Conservation (phyloP, 2,329 filamentous ascomycete genomes). For the Paramyrothecium roridum region DNA sequence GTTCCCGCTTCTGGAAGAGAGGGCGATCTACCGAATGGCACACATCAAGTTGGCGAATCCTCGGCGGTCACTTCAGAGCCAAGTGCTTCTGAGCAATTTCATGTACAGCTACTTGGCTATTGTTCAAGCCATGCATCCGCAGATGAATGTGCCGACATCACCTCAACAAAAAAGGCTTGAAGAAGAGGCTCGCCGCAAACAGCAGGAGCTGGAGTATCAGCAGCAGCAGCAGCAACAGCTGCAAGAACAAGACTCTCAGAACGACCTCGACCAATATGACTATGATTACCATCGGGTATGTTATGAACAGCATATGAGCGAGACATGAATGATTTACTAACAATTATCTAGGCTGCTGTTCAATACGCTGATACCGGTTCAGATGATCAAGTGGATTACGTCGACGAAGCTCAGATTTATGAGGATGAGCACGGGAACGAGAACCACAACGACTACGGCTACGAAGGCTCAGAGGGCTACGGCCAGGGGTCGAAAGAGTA, state of each 20-base stretch:
- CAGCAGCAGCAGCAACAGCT: constrained; percentile 43
- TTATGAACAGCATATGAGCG: constrained; percentile 3
- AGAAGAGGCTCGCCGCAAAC: constrained; percentile 49
- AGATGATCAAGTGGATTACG: constrained; percentile 44
- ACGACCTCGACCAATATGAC: constrained; percentile 48
- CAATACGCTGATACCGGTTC: constrained; percentile 43
- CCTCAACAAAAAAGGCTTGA: constrained; percentile 67
- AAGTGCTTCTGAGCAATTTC: constrained; percentile 96
- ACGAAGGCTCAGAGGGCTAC: constrained; percentile 34
- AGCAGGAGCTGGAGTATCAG: constrained; percentile 46
- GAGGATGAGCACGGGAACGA: constrained; percentile 48
- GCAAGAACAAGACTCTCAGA: constrained; percentile 40
- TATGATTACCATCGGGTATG: constrained; percentile 52
- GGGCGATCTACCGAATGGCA: constrained; percentile 97
- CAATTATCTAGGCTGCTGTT: constrained; percentile 31
- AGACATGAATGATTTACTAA: constrained; percentile 5
- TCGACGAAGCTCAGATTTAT: constrained; percentile 51
- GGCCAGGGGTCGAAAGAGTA: constrained; percentile 37
- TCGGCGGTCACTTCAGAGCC: constrained; percentile 83
- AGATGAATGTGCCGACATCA: constrained; percentile 85
- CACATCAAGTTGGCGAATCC: constrained; percentile 99
- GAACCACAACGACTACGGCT: constrained; percentile 30
- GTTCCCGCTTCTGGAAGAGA: constrained; percentile 91
- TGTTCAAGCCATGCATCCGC: constrained; percentile 97
- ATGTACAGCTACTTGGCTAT: constrained; percentile 99